Evolutionary conservation across 2,329 filamentous ascomycete genomes (phyloP).

Genomic region (Raffaelea ambrosiae): DNA sequence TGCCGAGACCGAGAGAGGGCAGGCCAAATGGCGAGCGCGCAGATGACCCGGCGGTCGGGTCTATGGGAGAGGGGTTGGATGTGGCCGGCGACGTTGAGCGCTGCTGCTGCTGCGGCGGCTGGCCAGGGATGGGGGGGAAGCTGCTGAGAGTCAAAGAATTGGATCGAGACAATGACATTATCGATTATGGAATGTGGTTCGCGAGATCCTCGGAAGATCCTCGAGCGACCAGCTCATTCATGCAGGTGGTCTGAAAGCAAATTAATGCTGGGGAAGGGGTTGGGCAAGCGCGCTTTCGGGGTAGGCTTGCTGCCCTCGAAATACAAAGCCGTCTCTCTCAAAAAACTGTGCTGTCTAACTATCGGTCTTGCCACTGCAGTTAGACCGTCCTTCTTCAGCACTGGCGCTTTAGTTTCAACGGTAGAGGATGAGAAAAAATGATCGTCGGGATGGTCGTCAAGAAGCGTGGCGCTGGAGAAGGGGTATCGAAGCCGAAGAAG

Average conservation of each 20-base stretch:
- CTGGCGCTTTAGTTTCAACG: too few species aligned
- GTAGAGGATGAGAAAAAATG: too few species aligned
- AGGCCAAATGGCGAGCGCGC: slow-evolving; percentile 67
- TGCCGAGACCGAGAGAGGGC: slow-evolving; percentile 53
- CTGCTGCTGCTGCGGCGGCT: slow-evolving; percentile 50
- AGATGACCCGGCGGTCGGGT: slow-evolving; percentile 50
- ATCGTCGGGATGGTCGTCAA: background rate
- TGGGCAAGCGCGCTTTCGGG: too few species aligned
- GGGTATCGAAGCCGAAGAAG: too few species aligned
- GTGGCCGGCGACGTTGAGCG: slow-evolving; percentile 73
- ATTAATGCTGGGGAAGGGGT: too few species aligned
- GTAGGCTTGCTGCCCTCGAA: too few species aligned
- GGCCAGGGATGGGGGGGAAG: slow-evolving; percentile 49
- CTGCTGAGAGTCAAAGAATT: slow-evolving; percentile 84
- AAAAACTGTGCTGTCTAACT: background rate
- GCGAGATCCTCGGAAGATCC: background rate
- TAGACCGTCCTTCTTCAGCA: too few species aligned
- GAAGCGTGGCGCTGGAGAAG: too few species aligned
- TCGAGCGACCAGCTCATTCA: too few species aligned
- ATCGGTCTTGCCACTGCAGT: too few species aligned
- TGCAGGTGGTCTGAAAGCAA: too few species aligned
- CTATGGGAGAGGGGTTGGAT: slow-evolving; percentile 66
- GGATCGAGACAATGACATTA: slow-evolving; percentile 86
- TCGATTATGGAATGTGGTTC: slow-evolving; percentile 54
- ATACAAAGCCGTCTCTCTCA: too few species aligned